A percentile compares a stretch with the other conserved stretches of the same genome.
phyloP scores from a whole-genome alignment of 1,284 basidiomycete species.

The Pterula multifida region DNA sequence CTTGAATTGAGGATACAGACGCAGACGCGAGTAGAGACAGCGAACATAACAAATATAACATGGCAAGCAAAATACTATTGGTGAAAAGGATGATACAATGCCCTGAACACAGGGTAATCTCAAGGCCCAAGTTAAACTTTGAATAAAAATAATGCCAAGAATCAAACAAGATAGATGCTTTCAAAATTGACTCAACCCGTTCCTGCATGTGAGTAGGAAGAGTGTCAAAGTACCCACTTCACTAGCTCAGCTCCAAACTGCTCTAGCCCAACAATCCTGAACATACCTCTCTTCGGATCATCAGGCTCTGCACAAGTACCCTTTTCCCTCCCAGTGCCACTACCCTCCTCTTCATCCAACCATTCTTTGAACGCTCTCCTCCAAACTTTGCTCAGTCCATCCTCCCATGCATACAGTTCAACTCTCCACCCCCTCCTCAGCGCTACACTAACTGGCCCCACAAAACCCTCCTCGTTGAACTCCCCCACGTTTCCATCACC shows the following conservation, averaged over 20 bases:
- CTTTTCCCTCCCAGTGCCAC: conserved; percentile 19
- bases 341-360: conserved; percentile 22
- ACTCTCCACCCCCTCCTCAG: conserved; percentile 79
- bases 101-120: no score
- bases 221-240: conserved; percentile 15
- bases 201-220: no score
- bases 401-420: conserved; percentile 79
- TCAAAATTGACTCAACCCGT: no score
- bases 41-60: no score
- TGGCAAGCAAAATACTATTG: no score
- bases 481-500: conserved; percentile 83
- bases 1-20: no score
- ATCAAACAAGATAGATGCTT: no score
- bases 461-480: conserved; percentile 81
- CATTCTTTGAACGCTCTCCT: conserved; percentile 40
- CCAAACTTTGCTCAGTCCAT: conserved; percentile 65
- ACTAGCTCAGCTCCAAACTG: conserved; percentile 46
- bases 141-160: no score
- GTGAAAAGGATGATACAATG: no score
- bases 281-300: conserved; percentile 17
- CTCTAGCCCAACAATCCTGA: conserved; percentile 47
- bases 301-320: no score
- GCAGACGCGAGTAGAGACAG: no score
- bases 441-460: conserved; percentile 73
- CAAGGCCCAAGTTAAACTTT: no score